Conservation (phyloP, 192 early-diverging fungal species). For the Helicostylum pulchrum region DNA sequence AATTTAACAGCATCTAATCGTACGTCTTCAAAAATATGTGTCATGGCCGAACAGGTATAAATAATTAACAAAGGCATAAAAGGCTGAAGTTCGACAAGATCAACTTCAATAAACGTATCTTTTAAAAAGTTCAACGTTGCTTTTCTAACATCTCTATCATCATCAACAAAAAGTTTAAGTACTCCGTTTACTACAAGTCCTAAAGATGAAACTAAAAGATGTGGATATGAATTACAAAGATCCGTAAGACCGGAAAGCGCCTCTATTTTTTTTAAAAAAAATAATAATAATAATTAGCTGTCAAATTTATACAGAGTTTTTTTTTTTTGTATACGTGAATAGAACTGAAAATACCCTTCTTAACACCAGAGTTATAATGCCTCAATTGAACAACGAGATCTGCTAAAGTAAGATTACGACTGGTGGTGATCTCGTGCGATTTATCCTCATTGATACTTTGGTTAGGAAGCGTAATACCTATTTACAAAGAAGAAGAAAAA, state of each 20-base stretch:
- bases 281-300: not conserved
- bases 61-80: conserved; percentile 77
- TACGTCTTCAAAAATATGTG: conserved; percentile 85
- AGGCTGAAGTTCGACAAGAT: conserved; percentile 60
- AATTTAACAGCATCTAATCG: conserved; percentile 76
- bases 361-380: conserved; percentile 68
- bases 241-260: conserved; percentile 47
- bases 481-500: not conserved
- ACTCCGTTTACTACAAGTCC: conserved; percentile 46
- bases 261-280: conserved; percentile 29
- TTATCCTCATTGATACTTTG: conserved; percentile 82
- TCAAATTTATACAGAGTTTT: not conserved
- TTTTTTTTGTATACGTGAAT: not conserved
- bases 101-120: conserved; percentile 28
- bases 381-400: conserved; percentile 72
- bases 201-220: conserved; percentile 42
- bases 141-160: conserved; percentile 42
- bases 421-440: conserved; percentile 64
- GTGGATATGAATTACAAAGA: conserved; percentile 43
- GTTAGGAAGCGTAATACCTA: conserved; percentile 71
- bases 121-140: conserved; percentile 34
- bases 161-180: conserved; percentile 49
- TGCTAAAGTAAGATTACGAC: conserved; percentile 70
- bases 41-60: conserved; percentile 84
- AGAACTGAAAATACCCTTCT: conserved; percentile 42